Evolutionary conservation across 139 green algal species (phyloP), one percentile per base, ranked within the genome.

Genomic region (Chlamydomonas eustigma): DNA sequence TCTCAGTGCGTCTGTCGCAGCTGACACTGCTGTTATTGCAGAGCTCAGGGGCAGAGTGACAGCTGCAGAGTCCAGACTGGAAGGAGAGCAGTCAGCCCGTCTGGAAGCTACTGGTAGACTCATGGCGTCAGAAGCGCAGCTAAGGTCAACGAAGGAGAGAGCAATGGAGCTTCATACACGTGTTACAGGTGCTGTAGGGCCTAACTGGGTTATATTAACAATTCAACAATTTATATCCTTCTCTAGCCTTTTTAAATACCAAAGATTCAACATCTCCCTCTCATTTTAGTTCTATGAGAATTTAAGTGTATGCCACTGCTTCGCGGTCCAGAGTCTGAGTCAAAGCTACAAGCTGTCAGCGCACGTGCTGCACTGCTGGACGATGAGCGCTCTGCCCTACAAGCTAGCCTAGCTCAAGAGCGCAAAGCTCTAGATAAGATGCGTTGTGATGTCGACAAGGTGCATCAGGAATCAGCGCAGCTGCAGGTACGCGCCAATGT

Each of bases 401-500:
- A 71, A 52, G 24, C 25, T n/a, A 69, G 51, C 6, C 67, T 84
- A 58, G 25, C 30, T 18, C 73, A 75, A 8, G 80, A 85, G 69
- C 75, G 78, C n/a, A 65, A 79, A 6, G 71, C 76, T 24, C 37
- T 51, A 4, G 37, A 0, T 22, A 35, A 30, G 22, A 67, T 77
- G 25, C 51, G 52, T 0, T 25, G 76, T 30, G 37, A 51, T 2
- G 25, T n/a, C 2, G 37, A 37, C 0, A 32, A 25, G 37, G 39
- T 80, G 65, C 39, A 80, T 39, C 68, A 67, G n/a, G 74, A 85
- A 36, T 73, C 81, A 25, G 74, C 76, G 3, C 51, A 81, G 76
- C 80, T 85, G 80, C 80, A 85, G 80, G 76, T 44, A 37, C 51
- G 44, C 12, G 44, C n/a, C n/a, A n/a, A n/a, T n/a, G n/a, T n/a